A percentile compares a stretch with the other conserved stretches of the same genome.
Evolutionary conservation across 768 basidiomycete species (phyloP).

Genomic region (Agrocybe praecox): DNA sequence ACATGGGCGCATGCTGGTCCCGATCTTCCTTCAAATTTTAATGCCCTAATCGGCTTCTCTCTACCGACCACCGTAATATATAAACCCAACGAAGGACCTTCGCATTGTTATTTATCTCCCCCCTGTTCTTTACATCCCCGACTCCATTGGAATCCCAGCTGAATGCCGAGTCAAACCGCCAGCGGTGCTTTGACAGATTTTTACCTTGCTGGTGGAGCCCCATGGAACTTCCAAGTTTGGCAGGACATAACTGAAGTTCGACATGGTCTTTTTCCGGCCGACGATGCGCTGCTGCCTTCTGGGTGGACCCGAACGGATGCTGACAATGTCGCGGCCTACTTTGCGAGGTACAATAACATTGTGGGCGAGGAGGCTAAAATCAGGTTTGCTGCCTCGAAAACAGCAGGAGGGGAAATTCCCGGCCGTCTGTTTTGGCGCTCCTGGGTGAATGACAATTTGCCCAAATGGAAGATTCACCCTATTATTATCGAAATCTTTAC

Average conservation of each 20-base stretch:
- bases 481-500: background rate
- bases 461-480: constrained; percentile 1
- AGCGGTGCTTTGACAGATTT: background rate
- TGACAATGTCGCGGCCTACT: background rate
- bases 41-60: no score
- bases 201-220: background rate
- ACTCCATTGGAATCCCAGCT: no score
- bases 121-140: background rate
- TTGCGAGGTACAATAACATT: background rate
- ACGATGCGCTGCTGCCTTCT: background rate
- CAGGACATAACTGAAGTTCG: constrained; percentile 1
- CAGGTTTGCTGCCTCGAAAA: background rate
- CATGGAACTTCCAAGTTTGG: background rate
- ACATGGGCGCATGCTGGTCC: no score
- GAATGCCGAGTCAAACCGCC: constrained; percentile 8
- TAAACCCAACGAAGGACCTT: no score
- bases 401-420: background rate
- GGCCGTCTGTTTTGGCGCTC: background rate
- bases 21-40: no score
- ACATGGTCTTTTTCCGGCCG: background rate
- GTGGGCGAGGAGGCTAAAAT: background rate
- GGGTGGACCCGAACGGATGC: background rate
- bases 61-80: no score
- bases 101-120: background rate
- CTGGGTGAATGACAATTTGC: background rate